Percentiles rank a stretch among this genome's conserved stretches.
These are phyloP conservation scores for Phyllosticta citriasiana DNA, from an alignment of 2,329 filamentous ascomycete genomes.

Conservation along the genomic window DNA sequence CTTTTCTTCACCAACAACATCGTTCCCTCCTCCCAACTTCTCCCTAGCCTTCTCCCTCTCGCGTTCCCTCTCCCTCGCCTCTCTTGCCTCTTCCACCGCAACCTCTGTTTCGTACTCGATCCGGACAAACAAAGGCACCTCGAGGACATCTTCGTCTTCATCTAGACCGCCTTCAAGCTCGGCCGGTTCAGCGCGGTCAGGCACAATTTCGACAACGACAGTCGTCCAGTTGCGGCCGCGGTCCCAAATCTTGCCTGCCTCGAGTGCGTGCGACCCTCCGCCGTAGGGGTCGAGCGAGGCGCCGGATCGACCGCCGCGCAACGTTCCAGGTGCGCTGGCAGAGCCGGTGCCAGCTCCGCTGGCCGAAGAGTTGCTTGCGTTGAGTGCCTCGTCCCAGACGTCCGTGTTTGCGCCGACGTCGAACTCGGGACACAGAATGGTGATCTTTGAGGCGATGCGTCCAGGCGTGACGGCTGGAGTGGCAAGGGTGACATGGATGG, in stretches of 20 bases:
- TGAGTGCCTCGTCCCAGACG: conserved; percentile 81
- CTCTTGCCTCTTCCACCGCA: conserved; percentile 43
- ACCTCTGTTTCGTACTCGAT: conserved; percentile 77
- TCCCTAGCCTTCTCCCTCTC: conserved; percentile 11
- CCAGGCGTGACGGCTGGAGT: conserved; percentile 48
- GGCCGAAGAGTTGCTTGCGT: conserved; percentile 18
- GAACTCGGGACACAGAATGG: conserved; percentile 88
- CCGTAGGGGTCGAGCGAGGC: conserved; percentile 12
- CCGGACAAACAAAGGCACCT: conserved; percentile 90
- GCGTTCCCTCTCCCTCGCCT: conserved; percentile 18
- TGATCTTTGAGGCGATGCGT: conserved; percentile 53
- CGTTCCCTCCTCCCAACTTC: background rate
- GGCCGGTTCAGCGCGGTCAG: conserved; percentile 29
- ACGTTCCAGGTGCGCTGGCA: conserved; percentile 1
- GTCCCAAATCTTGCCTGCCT: conserved; percentile 95
- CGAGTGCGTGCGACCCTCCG: conserved; percentile 42
- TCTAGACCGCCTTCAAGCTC: conserved; percentile 30
- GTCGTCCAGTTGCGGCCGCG: conserved; percentile 89
- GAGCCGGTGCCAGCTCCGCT: background rate
- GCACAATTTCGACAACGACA: conserved; percentile 82
- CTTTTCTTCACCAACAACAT: background rate
- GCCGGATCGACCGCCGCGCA: conserved; percentile 8
- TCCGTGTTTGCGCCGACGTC: conserved; percentile 91
- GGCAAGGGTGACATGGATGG: conserved; percentile 75
- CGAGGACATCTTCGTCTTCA: conserved; percentile 57